Conservation (phyloP, 2,329 filamentous ascomycete species). For the Didymella segeticola region DNA sequence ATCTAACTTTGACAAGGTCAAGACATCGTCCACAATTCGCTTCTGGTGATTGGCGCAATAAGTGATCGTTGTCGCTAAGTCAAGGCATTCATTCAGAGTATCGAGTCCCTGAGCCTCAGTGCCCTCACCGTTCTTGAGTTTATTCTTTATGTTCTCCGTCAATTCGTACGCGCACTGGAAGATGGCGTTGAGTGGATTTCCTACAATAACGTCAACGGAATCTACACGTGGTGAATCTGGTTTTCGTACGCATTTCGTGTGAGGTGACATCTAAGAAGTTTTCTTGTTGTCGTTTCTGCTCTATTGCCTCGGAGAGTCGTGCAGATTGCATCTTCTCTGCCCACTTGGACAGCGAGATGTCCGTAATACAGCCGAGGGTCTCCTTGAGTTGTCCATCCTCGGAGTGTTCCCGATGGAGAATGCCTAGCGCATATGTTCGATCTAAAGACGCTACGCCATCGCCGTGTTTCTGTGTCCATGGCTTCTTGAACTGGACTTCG, state of each 20-base stretch:
- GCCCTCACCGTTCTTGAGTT: slow-evolving; percentile 49
- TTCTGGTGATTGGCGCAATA: slow-evolving; percentile 41
- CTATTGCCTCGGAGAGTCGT: slow-evolving; percentile 77
- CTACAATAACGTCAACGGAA: neutral
- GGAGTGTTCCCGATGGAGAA: slow-evolving; percentile 73
- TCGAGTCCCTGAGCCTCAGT: slow-evolving; percentile 54
- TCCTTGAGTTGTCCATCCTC: slow-evolving; percentile 69
- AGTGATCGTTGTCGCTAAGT: slow-evolving; percentile 33
- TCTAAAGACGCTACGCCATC: slow-evolving; percentile 60
- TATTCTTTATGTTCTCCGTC: slow-evolving; percentile 69
- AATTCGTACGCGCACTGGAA: slow-evolving; percentile 68
- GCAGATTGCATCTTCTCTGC: slow-evolving; percentile 79
- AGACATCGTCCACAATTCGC: slow-evolving; percentile 36
- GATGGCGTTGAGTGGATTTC: slow-evolving; percentile 73
- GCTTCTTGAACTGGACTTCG: slow-evolving; percentile 75
- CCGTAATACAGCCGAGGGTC: slow-evolving; percentile 79
- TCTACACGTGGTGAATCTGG: rapidly evolving
- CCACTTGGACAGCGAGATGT: slow-evolving; percentile 86
- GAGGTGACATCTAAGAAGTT: slow-evolving; percentile 80
- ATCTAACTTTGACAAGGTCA: slow-evolving; percentile 29
- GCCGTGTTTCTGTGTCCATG: slow-evolving; percentile 56
- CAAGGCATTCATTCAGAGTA: slow-evolving; percentile 65
- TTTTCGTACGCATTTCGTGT: slow-evolving; percentile 67
- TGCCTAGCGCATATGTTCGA: slow-evolving; percentile 79
- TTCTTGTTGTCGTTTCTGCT: slow-evolving; percentile 79